Percentiles rank a stretch among this genome's conserved stretches.
These are phyloP conservation scores for Crucihimalaya himalaica DNA, from an alignment of 345 rosid genomes.

Conservation along the genomic window DNA sequence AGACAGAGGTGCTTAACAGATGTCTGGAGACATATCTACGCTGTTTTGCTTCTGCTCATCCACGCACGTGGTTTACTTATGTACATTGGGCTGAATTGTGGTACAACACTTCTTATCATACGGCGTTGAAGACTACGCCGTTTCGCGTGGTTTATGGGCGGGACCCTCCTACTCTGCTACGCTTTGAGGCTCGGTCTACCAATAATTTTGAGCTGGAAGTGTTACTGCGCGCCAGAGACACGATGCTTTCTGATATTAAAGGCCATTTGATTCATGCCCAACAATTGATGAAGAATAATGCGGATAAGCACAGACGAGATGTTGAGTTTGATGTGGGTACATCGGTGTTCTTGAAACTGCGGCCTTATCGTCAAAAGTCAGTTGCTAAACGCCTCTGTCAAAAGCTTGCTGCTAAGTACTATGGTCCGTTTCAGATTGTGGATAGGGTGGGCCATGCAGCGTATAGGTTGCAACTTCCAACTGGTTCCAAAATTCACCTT, in stretches of 20 bases:
- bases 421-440: too few species aligned
- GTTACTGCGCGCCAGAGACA: too few species aligned
- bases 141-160: not conserved
- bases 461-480: too few species aligned
- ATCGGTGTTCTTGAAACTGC: not conserved
- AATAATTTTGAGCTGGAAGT: too few species aligned
- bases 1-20: not conserved
- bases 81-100: not conserved
- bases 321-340: not conserved
- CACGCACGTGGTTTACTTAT: not conserved
- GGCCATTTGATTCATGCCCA: too few species aligned
- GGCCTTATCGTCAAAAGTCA: not conserved
- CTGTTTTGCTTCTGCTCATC: not conserved
- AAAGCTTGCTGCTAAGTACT: too few species aligned
- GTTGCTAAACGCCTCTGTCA: too few species aligned
- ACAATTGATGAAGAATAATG: not conserved
- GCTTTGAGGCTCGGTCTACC: too few species aligned
- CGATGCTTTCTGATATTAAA: too few species aligned
- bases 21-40: not conserved
- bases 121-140: not conserved
- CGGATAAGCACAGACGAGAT: not conserved
- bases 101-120: not conserved
- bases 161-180: too few species aligned
- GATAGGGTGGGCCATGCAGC: too few species aligned
- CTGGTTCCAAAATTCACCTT: too few species aligned